Evolutionary conservation across 2,329 filamentous ascomycete genomes (phyloP).

Genomic region (Talaromyces sp.): DNA sequence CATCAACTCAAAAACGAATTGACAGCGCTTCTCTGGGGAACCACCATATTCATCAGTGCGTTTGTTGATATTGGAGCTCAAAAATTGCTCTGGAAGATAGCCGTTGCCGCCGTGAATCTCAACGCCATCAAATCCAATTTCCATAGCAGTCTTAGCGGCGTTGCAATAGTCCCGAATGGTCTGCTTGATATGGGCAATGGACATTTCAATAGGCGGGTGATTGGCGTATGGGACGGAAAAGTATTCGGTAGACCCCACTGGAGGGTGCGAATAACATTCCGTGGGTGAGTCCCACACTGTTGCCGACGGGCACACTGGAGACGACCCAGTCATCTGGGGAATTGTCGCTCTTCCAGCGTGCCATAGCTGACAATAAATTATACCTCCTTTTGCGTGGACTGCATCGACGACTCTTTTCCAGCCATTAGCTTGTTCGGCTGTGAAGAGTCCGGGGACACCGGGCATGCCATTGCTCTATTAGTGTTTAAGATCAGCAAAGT

Average conservation of each 20-base stretch:
- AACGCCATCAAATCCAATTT: conserved; percentile 43
- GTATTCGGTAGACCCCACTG: conserved; percentile 36
- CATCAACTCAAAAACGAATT: conserved; percentile 61
- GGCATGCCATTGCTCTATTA: conserved; percentile 44
- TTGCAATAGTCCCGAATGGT: conserved; percentile 49
- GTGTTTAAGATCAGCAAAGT: background rate
- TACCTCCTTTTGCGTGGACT: conserved; percentile 55
- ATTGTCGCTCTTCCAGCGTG: conserved; percentile 53
- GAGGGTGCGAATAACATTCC: conserved; percentile 46
- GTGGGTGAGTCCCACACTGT: conserved; percentile 51
- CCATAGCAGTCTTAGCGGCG: conserved; percentile 55
- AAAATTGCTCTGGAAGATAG: conserved; percentile 58
- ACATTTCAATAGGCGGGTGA: conserved; percentile 49
- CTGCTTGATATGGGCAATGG: conserved; percentile 48
- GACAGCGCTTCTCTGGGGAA: conserved; percentile 54
- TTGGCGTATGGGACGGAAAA: conserved; percentile 43
- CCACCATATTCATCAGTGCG: conserved; percentile 57
- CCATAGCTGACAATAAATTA: conserved; percentile 48
- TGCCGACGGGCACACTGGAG: conserved; percentile 44
- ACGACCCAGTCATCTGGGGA: conserved; percentile 44
- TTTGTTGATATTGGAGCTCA: conserved; percentile 54
- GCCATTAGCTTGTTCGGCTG: conserved; percentile 46
- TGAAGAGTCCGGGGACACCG: conserved; percentile 39
- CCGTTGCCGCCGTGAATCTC: conserved; percentile 52
- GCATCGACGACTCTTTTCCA: conserved; percentile 57